A percentile compares a stretch with the other conserved stretches of the same genome.
phyloP scores from a whole-genome alignment of 1,284 basidiomycete species.

The Dichomitus squalens region DNA sequence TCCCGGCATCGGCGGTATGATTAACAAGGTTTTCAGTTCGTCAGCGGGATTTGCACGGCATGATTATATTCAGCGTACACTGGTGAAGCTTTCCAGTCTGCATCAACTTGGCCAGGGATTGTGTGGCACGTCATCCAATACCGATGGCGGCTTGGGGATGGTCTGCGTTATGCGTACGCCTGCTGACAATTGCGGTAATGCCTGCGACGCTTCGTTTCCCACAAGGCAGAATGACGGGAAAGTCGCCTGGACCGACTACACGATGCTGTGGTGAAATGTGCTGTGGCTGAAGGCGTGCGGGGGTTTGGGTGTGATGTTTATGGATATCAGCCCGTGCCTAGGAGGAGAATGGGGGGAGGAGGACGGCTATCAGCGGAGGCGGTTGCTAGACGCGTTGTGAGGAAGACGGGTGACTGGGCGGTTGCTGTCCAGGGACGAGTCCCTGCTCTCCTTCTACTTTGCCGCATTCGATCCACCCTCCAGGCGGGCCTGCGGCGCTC shows the following conservation, averaged over 20 bases:
- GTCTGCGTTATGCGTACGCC: neutral
- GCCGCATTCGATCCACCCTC: slow-evolving; percentile 24
- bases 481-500: slow-evolving; percentile 33
- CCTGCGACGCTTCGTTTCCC: neutral
- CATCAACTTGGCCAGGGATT: neutral
- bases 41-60: neutral
- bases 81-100: neutral
- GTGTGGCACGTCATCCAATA: neutral
- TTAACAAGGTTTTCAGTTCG: neutral
- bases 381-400: slow-evolving; percentile 25
- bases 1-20: neutral
- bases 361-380: slow-evolving; percentile 29
- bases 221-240: neutral
- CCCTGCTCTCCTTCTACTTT: slow-evolving; percentile 15
- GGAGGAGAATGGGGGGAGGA: slow-evolving; percentile 1
- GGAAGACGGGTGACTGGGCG: slow-evolving; percentile 4
- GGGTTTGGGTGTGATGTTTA: too few species aligned
- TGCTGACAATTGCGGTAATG: neutral
- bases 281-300: too few species aligned
- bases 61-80: neutral
- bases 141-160: neutral
- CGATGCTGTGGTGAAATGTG: neutral
- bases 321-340: neutral
- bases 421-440: slow-evolving; percentile 11
- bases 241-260: neutral